These are phyloP conservation scores for Penicillium manginii DNA, from an alignment of 495 filamentous ascomycete species.

Conservation along the genomic window DNA sequence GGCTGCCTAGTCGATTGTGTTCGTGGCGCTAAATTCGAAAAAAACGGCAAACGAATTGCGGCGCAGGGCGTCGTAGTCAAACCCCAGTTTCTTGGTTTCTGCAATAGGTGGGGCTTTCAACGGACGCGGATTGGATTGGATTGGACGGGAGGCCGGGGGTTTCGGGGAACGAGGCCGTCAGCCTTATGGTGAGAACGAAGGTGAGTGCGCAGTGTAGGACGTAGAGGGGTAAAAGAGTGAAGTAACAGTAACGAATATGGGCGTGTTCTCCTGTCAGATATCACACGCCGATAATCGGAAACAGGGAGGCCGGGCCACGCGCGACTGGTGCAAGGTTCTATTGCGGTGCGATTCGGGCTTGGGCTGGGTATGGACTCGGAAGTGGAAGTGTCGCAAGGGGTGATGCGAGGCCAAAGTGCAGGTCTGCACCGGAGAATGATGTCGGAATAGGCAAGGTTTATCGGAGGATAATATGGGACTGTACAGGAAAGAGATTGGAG, in stretches of 20 bases:
- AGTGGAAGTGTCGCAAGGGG: background rate
- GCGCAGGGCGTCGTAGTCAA: conserved; percentile 9
- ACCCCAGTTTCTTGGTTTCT: conserved; percentile 16
- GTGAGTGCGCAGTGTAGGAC: background rate
- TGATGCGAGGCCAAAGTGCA: background rate
- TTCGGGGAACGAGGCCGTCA: conserved; percentile 28
- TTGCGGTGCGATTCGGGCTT: background rate
- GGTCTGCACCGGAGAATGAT: background rate
- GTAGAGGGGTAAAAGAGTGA: background rate
- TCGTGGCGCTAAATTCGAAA: background rate
- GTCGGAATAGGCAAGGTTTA: too few relatives aligned
- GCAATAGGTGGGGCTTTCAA: conserved; percentile 19
- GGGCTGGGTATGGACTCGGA: conserved; percentile 1
- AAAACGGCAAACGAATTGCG: conserved; percentile 13
- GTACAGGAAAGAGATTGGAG: background rate
- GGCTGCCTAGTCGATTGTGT: too few relatives aligned
- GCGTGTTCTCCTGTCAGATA: background rate
- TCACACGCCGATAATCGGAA: background rate
- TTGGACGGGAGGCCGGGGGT: conserved; percentile 17
- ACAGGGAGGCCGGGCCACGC: background rate
- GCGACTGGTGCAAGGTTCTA: background rate
- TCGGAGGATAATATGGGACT: background rate
- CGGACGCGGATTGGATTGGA: conserved; percentile 19
- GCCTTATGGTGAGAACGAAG: conserved; percentile 19
- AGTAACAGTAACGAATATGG: too few relatives aligned